Percentiles rank a stretch among this genome's conserved stretches.
Conservation (phyloP, 306 rosid species). For the Glycine latifolia region DNA sequence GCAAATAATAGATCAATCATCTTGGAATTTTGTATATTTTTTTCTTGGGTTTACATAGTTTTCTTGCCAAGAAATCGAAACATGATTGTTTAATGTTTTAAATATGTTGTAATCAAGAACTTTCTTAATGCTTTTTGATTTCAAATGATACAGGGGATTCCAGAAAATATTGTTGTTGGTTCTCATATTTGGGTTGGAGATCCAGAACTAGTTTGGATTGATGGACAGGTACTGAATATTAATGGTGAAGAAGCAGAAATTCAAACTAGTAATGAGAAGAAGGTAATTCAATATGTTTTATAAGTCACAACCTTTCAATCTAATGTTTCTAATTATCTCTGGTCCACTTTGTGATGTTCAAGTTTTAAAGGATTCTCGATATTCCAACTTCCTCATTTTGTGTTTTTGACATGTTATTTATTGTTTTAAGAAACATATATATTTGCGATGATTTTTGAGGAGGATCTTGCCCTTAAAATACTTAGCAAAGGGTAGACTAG, state of each 20-base stretch:
- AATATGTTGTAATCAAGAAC: constrained; percentile 29
- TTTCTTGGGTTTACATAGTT: constrained; percentile 31
- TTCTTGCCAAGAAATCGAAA: constrained; percentile 21
- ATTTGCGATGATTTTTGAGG: constrained; percentile 4
- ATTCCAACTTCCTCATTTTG: constrained; percentile 40
- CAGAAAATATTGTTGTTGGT: constrained; percentile 75
- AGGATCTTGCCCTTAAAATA: constrained; percentile 33
- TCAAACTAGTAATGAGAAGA: constrained; percentile 65
- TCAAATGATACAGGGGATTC: constrained; percentile 65
- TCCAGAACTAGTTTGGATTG: constrained; percentile 78
- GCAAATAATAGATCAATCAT: constrained; percentile 20
- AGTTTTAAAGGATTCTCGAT: constrained; percentile 27
- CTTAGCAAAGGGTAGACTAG: constrained; percentile 6
- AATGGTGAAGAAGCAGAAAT: constrained; percentile 86
- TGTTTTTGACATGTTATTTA: constrained; percentile 27
- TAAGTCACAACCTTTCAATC: constrained; percentile 1
- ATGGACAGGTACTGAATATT: constrained; percentile 72
- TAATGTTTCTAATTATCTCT: constrained; percentile 37
- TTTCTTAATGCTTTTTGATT: constrained; percentile 32
- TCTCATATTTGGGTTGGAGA: constrained; percentile 88
- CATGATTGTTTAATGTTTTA: constrained; percentile 19
- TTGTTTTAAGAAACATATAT: constrained; percentile 25
- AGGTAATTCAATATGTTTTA: constrained; percentile 57
- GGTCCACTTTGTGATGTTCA: constrained; percentile 28
- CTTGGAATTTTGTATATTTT: constrained; percentile 1